Evolutionary conservation across 2,329 filamentous ascomycete genomes (phyloP).

Genomic region (Emmonsiellopsis sp.): DNA sequence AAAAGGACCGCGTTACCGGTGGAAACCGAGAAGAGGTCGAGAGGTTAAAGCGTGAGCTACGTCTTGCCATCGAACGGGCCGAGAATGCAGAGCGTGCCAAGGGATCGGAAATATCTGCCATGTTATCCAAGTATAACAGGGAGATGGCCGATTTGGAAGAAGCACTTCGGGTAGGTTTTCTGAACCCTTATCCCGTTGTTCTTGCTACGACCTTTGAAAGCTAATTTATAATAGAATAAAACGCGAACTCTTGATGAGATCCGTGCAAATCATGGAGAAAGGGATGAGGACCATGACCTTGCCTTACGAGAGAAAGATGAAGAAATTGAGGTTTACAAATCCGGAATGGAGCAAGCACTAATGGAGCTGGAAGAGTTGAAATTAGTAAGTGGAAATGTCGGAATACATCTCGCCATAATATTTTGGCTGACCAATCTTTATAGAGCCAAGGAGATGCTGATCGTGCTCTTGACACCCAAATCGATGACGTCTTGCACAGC

Average conservation of each 20-base stretch:
- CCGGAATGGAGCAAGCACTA: conserved; percentile 92
- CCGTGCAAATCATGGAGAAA: conserved; percentile 67
- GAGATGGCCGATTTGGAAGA: conserved; percentile 97
- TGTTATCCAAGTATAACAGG: conserved; percentile 92
- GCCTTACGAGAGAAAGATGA: conserved; percentile 90
- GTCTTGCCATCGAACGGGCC: conserved; percentile 81
- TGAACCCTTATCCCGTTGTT: not conserved
- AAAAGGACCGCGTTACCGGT: conserved; percentile 79
- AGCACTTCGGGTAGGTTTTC: conserved; percentile 51
- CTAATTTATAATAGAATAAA: conserved; percentile 57
- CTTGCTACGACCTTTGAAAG: conserved; percentile 8
- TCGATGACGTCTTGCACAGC: conserved; percentile 78
- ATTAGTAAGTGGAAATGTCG: conserved; percentile 33
- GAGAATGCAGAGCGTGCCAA: conserved; percentile 90
- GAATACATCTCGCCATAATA: not conserved
- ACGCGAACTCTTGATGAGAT: conserved; percentile 77
- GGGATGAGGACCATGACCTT: conserved; percentile 75
- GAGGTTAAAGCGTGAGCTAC: conserved; percentile 86
- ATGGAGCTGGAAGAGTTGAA: conserved; percentile 85
- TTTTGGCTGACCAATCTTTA: not conserved
- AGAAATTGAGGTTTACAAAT: conserved; percentile 95
- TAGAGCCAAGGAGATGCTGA: conserved; percentile 66
- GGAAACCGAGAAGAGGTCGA: conserved; percentile 88
- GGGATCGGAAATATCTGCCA: conserved; percentile 85
- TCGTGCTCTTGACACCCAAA: conserved; percentile 74